Percentiles rank a stretch among this genome's conserved stretches.
These are phyloP conservation scores for Blumeria hordei DNA, from an alignment of 2,329 filamentous ascomycete genomes.

Conservation along the genomic window DNA sequence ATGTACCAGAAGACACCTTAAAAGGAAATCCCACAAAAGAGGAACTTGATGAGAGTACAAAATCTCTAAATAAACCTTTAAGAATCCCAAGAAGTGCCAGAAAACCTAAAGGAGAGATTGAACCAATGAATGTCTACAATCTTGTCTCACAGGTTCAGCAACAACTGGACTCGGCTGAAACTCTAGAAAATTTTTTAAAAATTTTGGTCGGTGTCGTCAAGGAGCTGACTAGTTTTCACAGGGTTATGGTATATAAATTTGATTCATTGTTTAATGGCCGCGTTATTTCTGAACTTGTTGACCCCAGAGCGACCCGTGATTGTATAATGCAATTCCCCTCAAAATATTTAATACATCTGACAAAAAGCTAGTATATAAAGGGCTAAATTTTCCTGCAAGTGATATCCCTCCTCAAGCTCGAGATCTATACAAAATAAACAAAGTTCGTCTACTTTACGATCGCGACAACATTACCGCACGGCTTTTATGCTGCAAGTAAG, in stretches of 20 bases:
- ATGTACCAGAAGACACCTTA: constrained; percentile 48
- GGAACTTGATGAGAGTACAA: constrained; percentile 52
- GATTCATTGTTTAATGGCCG: constrained; percentile 62
- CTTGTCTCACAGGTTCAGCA: constrained; percentile 85
- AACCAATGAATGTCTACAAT: constrained; percentile 74
- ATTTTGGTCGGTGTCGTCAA: constrained; percentile 68
- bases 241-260: constrained; percentile 85
- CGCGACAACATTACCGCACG: constrained; percentile 57
- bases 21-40: constrained; percentile 47
- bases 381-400: constrained; percentile 61
- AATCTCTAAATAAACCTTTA: constrained; percentile 52
- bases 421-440: constrained; percentile 78
- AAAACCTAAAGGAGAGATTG: constrained; percentile 52
- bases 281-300: constrained; percentile 69
- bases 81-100: constrained; percentile 51
- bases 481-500: constrained; percentile 43
- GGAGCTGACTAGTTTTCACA: constrained; percentile 73
- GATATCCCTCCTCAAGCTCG: constrained; percentile 70
- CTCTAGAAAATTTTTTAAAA: constrained; percentile 51
- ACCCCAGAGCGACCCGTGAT: constrained; percentile 56
- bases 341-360: not conserved
- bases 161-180: constrained; percentile 49
- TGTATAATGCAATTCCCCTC: constrained; percentile 26
- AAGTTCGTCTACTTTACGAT: constrained; percentile 69
- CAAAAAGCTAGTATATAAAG: not conserved